Conservation (phyloP, 1,139 yeast genomes). For the Saccharomyces hybrid region DNA sequence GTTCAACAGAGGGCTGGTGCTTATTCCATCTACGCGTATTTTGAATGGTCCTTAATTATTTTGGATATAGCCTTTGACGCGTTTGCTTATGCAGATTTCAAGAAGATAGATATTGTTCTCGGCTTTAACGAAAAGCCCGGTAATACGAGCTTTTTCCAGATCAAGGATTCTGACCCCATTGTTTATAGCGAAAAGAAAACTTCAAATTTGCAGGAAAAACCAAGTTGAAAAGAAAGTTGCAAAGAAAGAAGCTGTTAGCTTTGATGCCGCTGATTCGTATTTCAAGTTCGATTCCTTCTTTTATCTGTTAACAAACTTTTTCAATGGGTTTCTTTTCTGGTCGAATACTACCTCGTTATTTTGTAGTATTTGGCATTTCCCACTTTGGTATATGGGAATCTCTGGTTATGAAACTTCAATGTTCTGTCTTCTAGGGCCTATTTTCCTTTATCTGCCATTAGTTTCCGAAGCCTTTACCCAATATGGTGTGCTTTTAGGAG, state of each 20-base stretch:
- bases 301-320: constrained; percentile 41
- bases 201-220: constrained; percentile 1
- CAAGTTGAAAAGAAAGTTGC: constrained; percentile 3
- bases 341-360: constrained; percentile 72
- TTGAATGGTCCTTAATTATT: constrained; percentile 84
- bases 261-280: constrained; percentile 5
- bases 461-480: constrained; percentile 45
- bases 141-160: constrained; percentile 13
- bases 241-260: constrained; percentile 11
- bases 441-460: constrained; percentile 50
- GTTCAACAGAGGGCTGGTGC: constrained; percentile 88
- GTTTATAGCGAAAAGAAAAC: constrained; percentile 2
- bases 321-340: constrained; percentile 75
- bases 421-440: constrained; percentile 49
- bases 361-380: constrained; percentile 91
- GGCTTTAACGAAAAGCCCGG: constrained; percentile 7
- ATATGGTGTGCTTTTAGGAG: constrained; percentile 49
- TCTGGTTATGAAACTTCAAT: constrained; percentile 85
- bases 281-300: constrained; percentile 30
- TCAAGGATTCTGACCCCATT: constrained; percentile 2
- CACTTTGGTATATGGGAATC: constrained; percentile 95
- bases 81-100: constrained; percentile 65
- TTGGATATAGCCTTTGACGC: constrained; percentile 82
- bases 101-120: constrained; percentile 29
- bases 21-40: constrained; percentile 85